Percentiles rank a stretch among this genome's conserved stretches.
These are phyloP conservation scores for Arthrobotrys musiformis DNA, from an alignment of 2,329 filamentous ascomycete species.

Conservation along the genomic window DNA sequence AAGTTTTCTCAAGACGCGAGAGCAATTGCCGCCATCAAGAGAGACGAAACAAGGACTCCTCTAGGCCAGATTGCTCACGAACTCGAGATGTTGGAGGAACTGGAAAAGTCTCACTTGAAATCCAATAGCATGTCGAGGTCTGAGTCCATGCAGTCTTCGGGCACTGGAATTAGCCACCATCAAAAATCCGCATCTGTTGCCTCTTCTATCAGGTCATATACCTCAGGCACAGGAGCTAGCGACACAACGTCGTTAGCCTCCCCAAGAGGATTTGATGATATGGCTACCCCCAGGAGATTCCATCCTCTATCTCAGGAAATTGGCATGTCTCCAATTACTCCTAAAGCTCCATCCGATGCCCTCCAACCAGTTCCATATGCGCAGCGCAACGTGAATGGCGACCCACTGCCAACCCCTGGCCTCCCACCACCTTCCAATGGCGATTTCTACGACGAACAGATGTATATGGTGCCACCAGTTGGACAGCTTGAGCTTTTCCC, in stretches of 20 bases:
- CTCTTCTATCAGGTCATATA: slow-evolving; percentile 67
- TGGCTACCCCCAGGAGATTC: slow-evolving; percentile 53
- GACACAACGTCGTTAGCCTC: slow-evolving; percentile 63
- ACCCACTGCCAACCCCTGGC: slow-evolving; percentile 45
- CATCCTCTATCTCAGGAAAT: slow-evolving; percentile 60
- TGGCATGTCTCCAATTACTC: slow-evolving; percentile 59
- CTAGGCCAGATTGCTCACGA: slow-evolving; percentile 79
- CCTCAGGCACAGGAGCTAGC: slow-evolving; percentile 59
- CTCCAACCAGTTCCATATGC: slow-evolving; percentile 48
- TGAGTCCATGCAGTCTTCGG: slow-evolving; percentile 56
- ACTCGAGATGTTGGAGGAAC: slow-evolving; percentile 71
- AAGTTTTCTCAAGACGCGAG: slow-evolving; percentile 73
- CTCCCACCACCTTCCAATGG: slow-evolving; percentile 43
- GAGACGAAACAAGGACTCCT: slow-evolving; percentile 70
- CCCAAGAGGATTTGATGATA: slow-evolving; percentile 60
- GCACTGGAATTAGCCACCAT: slow-evolving; percentile 35
- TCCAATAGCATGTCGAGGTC: slow-evolving; percentile 50
- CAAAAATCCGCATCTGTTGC: slow-evolving; percentile 68
- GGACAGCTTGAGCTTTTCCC: slow-evolving; percentile 60
- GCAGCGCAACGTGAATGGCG: slow-evolving; percentile 50
- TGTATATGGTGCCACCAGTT: slow-evolving; percentile 46
- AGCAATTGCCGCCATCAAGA: slow-evolving; percentile 59
- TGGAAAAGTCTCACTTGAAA: slow-evolving; percentile 56
- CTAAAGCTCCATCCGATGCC: slow-evolving; percentile 59
- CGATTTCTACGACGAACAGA: slow-evolving; percentile 52